Evolutionary conservation across 2,329 filamentous ascomycete genomes (phyloP).

Genomic region (Myriosclerotinia curreyana): DNA sequence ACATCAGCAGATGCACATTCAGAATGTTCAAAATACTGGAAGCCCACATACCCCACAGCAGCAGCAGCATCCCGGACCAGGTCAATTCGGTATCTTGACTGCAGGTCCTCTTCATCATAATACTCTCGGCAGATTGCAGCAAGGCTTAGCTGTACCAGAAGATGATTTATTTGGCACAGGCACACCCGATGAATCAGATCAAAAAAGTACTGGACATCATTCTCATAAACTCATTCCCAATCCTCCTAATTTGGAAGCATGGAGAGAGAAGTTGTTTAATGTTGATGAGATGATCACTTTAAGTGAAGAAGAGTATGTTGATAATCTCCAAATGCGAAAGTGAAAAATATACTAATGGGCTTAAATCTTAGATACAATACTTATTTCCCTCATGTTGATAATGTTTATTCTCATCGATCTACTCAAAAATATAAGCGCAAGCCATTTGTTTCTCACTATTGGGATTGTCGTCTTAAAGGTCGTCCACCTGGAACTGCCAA

Average conservation of each 20-base stretch:
- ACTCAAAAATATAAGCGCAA: slow-evolving; percentile 79
- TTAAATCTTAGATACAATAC: slow-evolving; percentile 60
- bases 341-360: slow-evolving; percentile 22
- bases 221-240: slow-evolving; percentile 58
- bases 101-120: slow-evolving; percentile 39
- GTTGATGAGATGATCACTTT: slow-evolving; percentile 71
- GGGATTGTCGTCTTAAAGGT: slow-evolving; percentile 80
- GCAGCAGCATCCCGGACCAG: slow-evolving; percentile 41
- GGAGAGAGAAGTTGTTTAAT: slow-evolving; percentile 71
- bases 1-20: slow-evolving; percentile 36
- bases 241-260: slow-evolving; percentile 64
- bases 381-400: slow-evolving; percentile 81
- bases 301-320: slow-evolving; percentile 67
- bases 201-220: slow-evolving; percentile 51
- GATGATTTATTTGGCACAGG: slow-evolving; percentile 41
- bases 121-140: slow-evolving; percentile 39
- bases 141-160: slow-evolving; percentile 33
- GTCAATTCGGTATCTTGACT: slow-evolving; percentile 49
- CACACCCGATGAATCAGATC: slow-evolving; percentile 41
- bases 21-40: slow-evolving; percentile 34
- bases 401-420: slow-evolving; percentile 79
- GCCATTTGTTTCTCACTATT: slow-evolving; percentile 80
- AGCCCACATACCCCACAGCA: slow-evolving; percentile 42
- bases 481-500: slow-evolving; percentile 76
- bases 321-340: background rate